Evolutionary conservation across 2,329 filamentous ascomycete genomes (phyloP), one percentile per base, ranked within the genome.

Genomic region (Paraphaeosphaeria minitans): DNA sequence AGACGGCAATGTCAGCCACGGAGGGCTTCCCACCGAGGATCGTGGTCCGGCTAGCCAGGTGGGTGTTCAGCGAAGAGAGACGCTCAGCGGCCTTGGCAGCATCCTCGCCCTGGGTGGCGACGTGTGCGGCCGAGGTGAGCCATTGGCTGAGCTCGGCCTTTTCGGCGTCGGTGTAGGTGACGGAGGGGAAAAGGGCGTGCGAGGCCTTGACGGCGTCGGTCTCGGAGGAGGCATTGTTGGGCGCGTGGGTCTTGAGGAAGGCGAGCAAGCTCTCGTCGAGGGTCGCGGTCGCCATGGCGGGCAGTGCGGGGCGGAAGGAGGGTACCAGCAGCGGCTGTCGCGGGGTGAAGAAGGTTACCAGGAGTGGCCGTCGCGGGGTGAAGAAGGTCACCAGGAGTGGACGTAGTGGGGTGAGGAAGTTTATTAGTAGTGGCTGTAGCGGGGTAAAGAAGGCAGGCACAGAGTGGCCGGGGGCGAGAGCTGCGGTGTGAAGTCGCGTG

Each of bases 1-100:
- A 97, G 71, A 95, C 83, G 67, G 91, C 90, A 59, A 96, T 83
- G 72, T 97, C 93, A 63, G 92, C 93, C 75, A 90, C 86, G 68
- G 91, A 96, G 54, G 93, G 92, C 83, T 97, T 97, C 76, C 85
- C 85, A 70, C 94, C 94, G 61, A 98, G 88, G 41, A 97, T 82
- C 42, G 93, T 97, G 60, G 93, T 96, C 67, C 92, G 92, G 66
- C 89, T 91, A 58, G 92, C 89, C 62, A 98, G 88, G 80, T 97
- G 92, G 58, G 86, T 84, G 83, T 98, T 97, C 69, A 98, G 86
- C 56, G 88, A 86, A 58, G 89, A 86, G 63, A 97, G 85, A 61
- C 93, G 89, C 63, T 87, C 84, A 31, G 85, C 78, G 12, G 81
- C 77, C 62, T 85, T 84, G 14, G 80, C 76, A 52, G 82, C 79